These are phyloP conservation scores for Capronia epimyces DNA, from an alignment of 2,329 filamentous ascomycete species.

Conservation along the genomic window DNA sequence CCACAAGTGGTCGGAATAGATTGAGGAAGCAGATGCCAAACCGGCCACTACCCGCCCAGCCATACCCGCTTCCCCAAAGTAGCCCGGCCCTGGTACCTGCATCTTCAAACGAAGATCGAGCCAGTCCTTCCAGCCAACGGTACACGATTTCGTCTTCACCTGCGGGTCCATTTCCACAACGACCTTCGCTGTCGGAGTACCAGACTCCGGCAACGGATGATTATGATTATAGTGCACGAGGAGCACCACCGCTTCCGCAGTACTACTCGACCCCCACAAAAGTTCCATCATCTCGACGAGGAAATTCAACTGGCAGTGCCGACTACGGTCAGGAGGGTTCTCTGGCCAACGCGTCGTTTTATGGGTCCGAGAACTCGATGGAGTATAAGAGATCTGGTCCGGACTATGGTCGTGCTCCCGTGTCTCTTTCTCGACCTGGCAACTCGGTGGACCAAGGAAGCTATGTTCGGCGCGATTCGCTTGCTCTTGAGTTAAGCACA, in stretches of 20 bases:
- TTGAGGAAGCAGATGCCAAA: constrained; percentile 25
- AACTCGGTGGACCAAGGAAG: constrained; percentile 5
- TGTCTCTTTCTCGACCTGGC: constrained; percentile 32
- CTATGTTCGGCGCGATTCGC: constrained; percentile 38
- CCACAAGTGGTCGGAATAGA: constrained; percentile 29
- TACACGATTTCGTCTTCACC: constrained; percentile 19
- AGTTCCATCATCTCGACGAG: constrained; percentile 1
- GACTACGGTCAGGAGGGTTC: constrained; percentile 37
- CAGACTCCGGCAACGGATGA: constrained; percentile 20
- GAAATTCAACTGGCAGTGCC: constrained; percentile 1
- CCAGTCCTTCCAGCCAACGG: constrained; percentile 14
- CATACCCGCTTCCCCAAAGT: constrained; percentile 25
- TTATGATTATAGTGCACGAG: constrained; percentile 18
- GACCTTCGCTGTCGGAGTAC: constrained; percentile 25
- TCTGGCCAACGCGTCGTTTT: constrained; percentile 37
- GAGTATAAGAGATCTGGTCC: constrained; percentile 25
- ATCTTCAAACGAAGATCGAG: constrained; percentile 5
- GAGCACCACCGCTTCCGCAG: constrained; percentile 24
- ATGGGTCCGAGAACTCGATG: not conserved
- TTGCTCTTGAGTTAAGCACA: constrained; percentile 53
- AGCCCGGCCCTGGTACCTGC: constrained; percentile 18
- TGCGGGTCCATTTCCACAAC: constrained; percentile 6
- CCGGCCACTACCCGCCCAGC: constrained; percentile 25
- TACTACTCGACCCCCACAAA: constrained; percentile 28
- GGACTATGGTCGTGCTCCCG: constrained; percentile 50